A percentile compares a stretch with the other conserved stretches of the same genome.
Evolutionary conservation across 192 early-diverging fungal genomes (phyloP).

Genomic region (Coemansia sp.): DNA sequence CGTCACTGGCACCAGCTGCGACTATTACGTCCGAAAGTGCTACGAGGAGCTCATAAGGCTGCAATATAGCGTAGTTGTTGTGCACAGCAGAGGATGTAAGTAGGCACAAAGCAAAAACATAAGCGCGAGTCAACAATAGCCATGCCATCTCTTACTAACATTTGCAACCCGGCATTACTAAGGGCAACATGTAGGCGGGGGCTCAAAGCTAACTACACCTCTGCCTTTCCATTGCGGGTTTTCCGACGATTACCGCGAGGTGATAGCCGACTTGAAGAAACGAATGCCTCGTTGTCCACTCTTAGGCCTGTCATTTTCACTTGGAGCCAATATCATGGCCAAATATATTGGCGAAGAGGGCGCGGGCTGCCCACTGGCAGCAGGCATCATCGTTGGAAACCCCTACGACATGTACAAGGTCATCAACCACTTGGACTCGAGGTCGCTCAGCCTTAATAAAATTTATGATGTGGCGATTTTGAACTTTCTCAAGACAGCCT

Average conservation of each 20-base stretch:
- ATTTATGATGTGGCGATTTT: conserved; percentile 56
- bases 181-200: conserved; percentile 49
- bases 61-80: conserved; percentile 74
- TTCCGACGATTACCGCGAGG: conserved; percentile 71
- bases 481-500: conserved; percentile 54
- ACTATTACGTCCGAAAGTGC: conserved; percentile 82
- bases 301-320: conserved; percentile 82
- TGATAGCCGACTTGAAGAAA: conserved; percentile 32
- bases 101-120: neutral
- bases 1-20: conserved; percentile 88
- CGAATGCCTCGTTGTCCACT: conserved; percentile 65
- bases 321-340: conserved; percentile 90
- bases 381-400: conserved; percentile 76
- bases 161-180: neutral
- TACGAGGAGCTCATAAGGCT: conserved; percentile 61
- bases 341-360: conserved; percentile 89
- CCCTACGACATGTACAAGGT: conserved; percentile 79
- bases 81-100: conserved; percentile 87
- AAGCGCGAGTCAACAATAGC: neutral
- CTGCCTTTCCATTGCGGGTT: conserved; percentile 79
- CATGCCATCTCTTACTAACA: neutral
- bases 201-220: conserved; percentile 68
- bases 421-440: conserved; percentile 53
- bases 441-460: conserved; percentile 57
- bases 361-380: conserved; percentile 68